Conservation (phyloP, 441 rosid genomes). For the Breynia disticha region DNA sequence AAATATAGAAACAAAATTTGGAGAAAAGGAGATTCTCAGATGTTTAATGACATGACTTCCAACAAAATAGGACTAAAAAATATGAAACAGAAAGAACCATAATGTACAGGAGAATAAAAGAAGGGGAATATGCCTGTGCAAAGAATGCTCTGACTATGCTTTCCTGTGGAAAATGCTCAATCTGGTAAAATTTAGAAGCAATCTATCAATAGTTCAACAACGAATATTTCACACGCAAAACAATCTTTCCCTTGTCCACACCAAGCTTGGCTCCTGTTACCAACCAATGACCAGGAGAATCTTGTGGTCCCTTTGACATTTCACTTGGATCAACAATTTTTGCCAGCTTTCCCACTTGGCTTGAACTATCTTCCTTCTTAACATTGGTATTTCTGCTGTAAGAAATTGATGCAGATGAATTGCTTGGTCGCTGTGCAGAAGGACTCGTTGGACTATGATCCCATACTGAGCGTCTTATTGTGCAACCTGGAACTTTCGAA, state of each 20-base stretch:
- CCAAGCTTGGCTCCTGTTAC: conserved; percentile 70
- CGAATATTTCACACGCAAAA: conserved; percentile 53
- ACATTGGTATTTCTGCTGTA: conserved; percentile 29
- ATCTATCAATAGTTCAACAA: conserved; percentile 47
- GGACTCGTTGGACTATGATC: conserved; percentile 47
- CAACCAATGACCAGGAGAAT: conserved; percentile 69
- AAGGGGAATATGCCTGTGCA: conserved; percentile 38
- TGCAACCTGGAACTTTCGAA: conserved; percentile 56
- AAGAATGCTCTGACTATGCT: conserved; percentile 45
- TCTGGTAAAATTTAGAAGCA: conserved; percentile 13
- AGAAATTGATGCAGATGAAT: conserved; percentile 54
- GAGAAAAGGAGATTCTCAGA: conserved; percentile 1
- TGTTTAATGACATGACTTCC: conserved; percentile 11
- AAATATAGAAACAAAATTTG: conserved; percentile 8
- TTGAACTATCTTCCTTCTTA: conserved; percentile 32
- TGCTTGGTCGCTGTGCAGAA: conserved; percentile 23
- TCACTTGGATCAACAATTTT: conserved; percentile 49
- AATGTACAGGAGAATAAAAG: conserved; percentile 41
- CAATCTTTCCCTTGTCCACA: conserved; percentile 56
- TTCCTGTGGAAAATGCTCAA: conserved; percentile 13
- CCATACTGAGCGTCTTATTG: conserved; percentile 59
- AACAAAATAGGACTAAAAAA: conserved; percentile 11
- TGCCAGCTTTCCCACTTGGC: conserved; percentile 32
- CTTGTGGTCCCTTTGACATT: conserved; percentile 62
- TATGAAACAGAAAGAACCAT: conserved; percentile 19